Base-by-base conservation (phyloP, 1,284 basidiomycete species). In the Tranzscheliella williamsii region DNA sequence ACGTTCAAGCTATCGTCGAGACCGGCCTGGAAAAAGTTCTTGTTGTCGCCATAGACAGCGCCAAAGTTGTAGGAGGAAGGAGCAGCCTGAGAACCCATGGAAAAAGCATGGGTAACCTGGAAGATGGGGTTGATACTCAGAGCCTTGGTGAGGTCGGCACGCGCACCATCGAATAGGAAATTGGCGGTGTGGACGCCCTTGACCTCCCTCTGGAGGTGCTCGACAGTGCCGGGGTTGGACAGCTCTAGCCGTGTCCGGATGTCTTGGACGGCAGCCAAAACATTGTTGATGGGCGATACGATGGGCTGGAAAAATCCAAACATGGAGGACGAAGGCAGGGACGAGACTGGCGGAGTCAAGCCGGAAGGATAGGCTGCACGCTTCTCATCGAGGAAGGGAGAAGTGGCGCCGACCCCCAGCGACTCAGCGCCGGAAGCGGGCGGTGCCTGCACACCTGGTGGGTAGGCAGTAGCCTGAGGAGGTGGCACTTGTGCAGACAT, bases 71-170 rank as follows among this genome's bases (percentile, higher is more conserved):
- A 99, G 33, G 87, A 87, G 85, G 52, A 71, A 64, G 76, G 73
- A 39, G 75, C 70, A 30, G 48, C 60, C 44, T 73, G 72, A 15
- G 88, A 61, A 24, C 89, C 91, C 55, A 93, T 81, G 46, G 87
- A 83, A 81, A 99, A 97, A 31, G 91, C 90, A 79, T 99, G 95
- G 52, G 92, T 93, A 74, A 97, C 89, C 82, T 97, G 93, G 85
- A 98, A 99, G 46, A 90, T 87, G 24, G 95, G 95, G 80, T 87
- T 91, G 78, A 89, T 84, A 46, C 91, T 95, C 67, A 98, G 83
- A 66, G 85, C 88, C 82, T 98, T 99, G 53, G 91, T 89, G 69
- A 98, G 83, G 81, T 99, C 95, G 39, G 95, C 95, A 70, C 93
- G 85, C 17, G 83, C 94, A 63, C 95, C 95, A 82, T 99, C 95